Evolutionary conservation across 208 protist species (phyloP).

Genomic region (Porcisia hertigi): DNA sequence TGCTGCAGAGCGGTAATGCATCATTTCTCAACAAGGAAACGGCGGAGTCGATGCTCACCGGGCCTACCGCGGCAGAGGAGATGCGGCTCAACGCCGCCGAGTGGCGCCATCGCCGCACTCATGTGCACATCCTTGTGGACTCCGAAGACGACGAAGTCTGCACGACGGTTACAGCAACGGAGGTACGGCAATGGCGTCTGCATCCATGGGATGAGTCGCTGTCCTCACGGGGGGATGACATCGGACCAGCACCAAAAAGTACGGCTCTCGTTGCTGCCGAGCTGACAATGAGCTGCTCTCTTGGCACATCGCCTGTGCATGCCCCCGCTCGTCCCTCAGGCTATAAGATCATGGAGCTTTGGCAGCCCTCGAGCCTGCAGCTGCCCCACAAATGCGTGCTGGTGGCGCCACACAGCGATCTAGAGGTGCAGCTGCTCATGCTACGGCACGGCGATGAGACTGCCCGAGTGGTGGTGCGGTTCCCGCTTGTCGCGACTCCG

Average conservation of each 20-base stretch:
- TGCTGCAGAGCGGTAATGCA: slow-evolving; percentile 17
- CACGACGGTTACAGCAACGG: slow-evolving; percentile 30
- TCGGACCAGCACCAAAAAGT: neutral
- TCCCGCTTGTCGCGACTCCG: neutral
- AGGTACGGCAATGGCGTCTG: slow-evolving; percentile 34
- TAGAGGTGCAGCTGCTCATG: slow-evolving; percentile 26
- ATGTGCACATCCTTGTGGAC: slow-evolving; percentile 45
- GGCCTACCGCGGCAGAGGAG: neutral
- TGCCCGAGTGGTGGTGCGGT: slow-evolving; percentile 14
- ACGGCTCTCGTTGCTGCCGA: neutral
- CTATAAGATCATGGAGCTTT: slow-evolving; percentile 17
- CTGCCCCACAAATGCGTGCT: neutral
- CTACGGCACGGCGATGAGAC: neutral
- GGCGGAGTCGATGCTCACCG: neutral
- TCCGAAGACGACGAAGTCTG: slow-evolving; percentile 49
- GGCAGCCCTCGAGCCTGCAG: neutral
- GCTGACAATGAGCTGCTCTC: slow-evolving; percentile 9
- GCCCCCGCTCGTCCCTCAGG: neutral
- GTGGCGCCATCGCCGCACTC: slow-evolving; percentile 27
- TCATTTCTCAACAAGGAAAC: neutral
- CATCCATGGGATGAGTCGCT: slow-evolving; percentile 16
- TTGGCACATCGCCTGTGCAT: neutral
- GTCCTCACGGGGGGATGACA: neutral
- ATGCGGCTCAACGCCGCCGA: slow-evolving; percentile 3
- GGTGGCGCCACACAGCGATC: neutral